phyloP scores from a whole-genome alignment of 2,329 filamentous ascomycete species.

The Colletotrichum sojae region DNA sequence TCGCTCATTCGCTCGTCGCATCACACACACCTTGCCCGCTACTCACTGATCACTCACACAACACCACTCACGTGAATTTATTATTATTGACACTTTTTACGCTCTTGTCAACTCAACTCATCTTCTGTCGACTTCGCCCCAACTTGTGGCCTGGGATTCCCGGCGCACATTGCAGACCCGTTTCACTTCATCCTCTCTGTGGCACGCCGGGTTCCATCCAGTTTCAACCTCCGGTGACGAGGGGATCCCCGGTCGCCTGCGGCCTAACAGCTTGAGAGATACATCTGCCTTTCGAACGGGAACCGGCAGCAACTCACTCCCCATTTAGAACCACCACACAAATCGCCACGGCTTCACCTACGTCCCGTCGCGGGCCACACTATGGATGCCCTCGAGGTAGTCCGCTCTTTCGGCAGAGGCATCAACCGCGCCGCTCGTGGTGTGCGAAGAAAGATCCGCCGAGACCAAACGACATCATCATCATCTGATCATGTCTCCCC shows the following conservation, averaged over 20 bases:
- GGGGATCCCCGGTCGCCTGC: slow-evolving; percentile 36
- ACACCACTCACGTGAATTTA: too few species aligned
- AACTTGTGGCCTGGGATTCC: slow-evolving; percentile 30
- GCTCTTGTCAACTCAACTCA: slow-evolving; percentile 21
- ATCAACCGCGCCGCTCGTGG: slow-evolving; percentile 36
- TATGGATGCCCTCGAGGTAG: slow-evolving; percentile 36
- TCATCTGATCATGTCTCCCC: slow-evolving; percentile 18
- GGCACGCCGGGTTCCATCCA: slow-evolving; percentile 40
- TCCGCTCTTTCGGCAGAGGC: slow-evolving; percentile 35
- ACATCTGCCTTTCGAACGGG: background rate
- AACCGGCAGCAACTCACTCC: slow-evolving; percentile 15
- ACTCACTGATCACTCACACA: too few species aligned
- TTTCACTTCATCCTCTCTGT: slow-evolving; percentile 38
- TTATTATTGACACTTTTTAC: background rate
- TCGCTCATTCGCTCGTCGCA: background rate
- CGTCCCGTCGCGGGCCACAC: slow-evolving; percentile 24
- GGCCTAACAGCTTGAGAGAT: background rate
- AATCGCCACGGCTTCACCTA: background rate
- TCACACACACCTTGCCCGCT: background rate
- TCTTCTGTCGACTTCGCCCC: slow-evolving; percentile 3
- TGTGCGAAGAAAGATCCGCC: slow-evolving; percentile 31
- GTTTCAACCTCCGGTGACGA: slow-evolving; percentile 38
- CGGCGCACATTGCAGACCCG: slow-evolving; percentile 23
- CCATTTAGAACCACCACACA: background rate
- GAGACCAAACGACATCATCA: slow-evolving; percentile 11